Evolutionary conservation across 2,329 filamentous ascomycete genomes (phyloP).

Genomic region (Penicillium sp.): DNA sequence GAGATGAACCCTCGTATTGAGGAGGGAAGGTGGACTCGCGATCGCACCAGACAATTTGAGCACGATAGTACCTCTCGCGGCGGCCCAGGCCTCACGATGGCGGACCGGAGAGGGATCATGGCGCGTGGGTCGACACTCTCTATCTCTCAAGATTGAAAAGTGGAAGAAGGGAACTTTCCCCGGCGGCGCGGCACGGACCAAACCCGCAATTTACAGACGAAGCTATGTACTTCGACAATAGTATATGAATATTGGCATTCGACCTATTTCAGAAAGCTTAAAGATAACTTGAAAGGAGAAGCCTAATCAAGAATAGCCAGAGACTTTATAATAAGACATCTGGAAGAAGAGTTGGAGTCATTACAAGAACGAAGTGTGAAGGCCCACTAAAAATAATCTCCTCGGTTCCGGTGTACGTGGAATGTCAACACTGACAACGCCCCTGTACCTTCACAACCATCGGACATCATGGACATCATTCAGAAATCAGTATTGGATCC

Average conservation of each 20-base stretch:
- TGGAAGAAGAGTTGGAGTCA: too few relatives aligned
- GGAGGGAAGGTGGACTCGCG: slow-evolving; percentile 15
- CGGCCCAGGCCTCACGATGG: slow-evolving; percentile 33
- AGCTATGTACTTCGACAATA: neutral
- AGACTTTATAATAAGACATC: too few relatives aligned
- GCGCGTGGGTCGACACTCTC: slow-evolving; percentile 15
- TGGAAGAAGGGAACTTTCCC: slow-evolving; percentile 28
- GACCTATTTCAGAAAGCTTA: neutral
- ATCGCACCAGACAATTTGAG: slow-evolving; percentile 33
- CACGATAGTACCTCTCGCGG: slow-evolving; percentile 33
- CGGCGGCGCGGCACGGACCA: slow-evolving; percentile 30
- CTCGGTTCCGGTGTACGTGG: neutral
- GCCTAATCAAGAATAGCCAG: too few relatives aligned
- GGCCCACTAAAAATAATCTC: neutral
- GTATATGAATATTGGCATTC: neutral
- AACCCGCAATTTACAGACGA: slow-evolving; percentile 18
- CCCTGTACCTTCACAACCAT: neutral
- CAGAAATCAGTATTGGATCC: slow-evolving; percentile 42
- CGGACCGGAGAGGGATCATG: slow-evolving; percentile 40
- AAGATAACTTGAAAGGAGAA: neutral
- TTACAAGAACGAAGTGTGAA: neutral
- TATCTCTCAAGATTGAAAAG: slow-evolving; percentile 16
- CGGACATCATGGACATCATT: slow-evolving; percentile 40
- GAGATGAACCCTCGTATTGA: slow-evolving; percentile 32
- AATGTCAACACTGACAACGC: slow-evolving; percentile 18